Evolutionary conservation across 2,329 filamentous ascomycete species (phyloP).

Genomic region (Fusarium xyrophilum): DNA sequence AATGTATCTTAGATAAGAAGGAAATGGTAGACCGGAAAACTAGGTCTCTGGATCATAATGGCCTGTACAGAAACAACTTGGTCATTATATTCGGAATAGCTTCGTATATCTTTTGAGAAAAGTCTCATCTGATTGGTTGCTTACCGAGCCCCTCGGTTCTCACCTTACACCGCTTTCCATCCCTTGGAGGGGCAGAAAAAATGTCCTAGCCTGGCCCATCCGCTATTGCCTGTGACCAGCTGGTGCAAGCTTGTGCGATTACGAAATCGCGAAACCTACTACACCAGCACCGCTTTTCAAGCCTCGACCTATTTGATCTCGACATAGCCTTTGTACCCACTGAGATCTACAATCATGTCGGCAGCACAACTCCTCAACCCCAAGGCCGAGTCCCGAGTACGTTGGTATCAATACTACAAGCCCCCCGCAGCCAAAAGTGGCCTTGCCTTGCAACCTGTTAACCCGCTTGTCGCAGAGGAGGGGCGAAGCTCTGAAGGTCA

Average conservation of each 20-base stretch:
- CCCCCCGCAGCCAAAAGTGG: conserved; percentile 32
- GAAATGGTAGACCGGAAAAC: background rate
- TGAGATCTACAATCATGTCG: conserved; percentile 70
- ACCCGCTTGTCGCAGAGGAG: conserved; percentile 69
- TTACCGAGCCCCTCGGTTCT: conserved; percentile 28
- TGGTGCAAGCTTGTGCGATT: conserved; percentile 43
- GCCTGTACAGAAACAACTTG: background rate
- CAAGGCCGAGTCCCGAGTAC: conserved; percentile 95
- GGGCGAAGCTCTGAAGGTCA: conserved; percentile 95
- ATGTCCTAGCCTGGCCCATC: conserved; percentile 43
- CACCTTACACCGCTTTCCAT: conserved; percentile 45
- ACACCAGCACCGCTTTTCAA: conserved; percentile 28
- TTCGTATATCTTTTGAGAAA: background rate
- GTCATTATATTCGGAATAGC: background rate
- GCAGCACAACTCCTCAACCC: conserved; percentile 98
- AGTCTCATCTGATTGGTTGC: conserved; percentile 18
- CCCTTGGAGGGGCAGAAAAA: conserved; percentile 45
- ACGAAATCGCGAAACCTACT: conserved; percentile 41
- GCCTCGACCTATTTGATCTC: conserved; percentile 30
- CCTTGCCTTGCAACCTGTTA: conserved; percentile 35
- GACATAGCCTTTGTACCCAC: conserved; percentile 32
- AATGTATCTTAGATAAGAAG: background rate
- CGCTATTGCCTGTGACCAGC: conserved; percentile 43
- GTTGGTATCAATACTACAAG: conserved; percentile 47
- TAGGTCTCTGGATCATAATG: background rate